phyloP scores from a whole-genome alignment of 2,329 filamentous ascomycete genomes.

The Scolecobasidium constrictum region DNA sequence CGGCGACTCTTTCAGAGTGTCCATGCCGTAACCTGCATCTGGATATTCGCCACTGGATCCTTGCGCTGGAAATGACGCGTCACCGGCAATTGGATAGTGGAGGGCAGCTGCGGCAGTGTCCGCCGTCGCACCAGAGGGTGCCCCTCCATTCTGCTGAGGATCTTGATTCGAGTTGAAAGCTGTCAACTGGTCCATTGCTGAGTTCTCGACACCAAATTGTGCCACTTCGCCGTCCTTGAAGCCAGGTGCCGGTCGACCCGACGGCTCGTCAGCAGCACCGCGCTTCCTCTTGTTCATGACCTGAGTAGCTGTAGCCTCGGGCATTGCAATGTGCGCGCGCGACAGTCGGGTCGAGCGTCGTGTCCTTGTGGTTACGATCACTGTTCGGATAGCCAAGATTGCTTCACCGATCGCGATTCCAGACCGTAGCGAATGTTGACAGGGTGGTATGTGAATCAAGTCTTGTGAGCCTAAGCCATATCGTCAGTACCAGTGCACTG shows the following conservation, averaged over 20 bases:
- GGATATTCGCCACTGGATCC: slow-evolving; percentile 27
- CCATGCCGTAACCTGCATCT: slow-evolving; percentile 29
- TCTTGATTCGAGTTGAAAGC: slow-evolving; percentile 19
- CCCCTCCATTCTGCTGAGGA: slow-evolving; percentile 34
- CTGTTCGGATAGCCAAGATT: too few species aligned
- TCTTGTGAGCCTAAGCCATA: too few species aligned
- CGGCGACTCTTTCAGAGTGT: slow-evolving; percentile 32
- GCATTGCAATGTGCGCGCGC: too few species aligned
- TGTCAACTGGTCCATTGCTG: slow-evolving; percentile 19
- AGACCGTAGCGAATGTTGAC: too few species aligned
- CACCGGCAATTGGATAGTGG: slow-evolving; percentile 45
- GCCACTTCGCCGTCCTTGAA: slow-evolving; percentile 24
- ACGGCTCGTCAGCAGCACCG: slow-evolving; percentile 3
- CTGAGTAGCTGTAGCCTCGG: slow-evolving; percentile 5
- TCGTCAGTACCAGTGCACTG: too few species aligned
- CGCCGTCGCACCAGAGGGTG: slow-evolving; percentile 36
- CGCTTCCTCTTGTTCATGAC: slow-evolving; percentile 11
- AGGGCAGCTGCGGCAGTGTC: slow-evolving; percentile 49
- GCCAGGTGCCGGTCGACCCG: slow-evolving; percentile 6
- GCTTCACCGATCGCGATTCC: too few species aligned
- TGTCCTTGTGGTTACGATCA: too few species aligned
- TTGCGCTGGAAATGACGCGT: slow-evolving; percentile 39
- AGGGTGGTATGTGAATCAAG: too few species aligned
- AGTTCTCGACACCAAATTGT: slow-evolving; percentile 21
- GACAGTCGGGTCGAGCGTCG: too few species aligned